Percentiles rank a stretch among this genome's conserved stretches.
Conservation (phyloP, 2,329 filamentous ascomycete species). For the Ophiostoma pallidulum region DNA sequence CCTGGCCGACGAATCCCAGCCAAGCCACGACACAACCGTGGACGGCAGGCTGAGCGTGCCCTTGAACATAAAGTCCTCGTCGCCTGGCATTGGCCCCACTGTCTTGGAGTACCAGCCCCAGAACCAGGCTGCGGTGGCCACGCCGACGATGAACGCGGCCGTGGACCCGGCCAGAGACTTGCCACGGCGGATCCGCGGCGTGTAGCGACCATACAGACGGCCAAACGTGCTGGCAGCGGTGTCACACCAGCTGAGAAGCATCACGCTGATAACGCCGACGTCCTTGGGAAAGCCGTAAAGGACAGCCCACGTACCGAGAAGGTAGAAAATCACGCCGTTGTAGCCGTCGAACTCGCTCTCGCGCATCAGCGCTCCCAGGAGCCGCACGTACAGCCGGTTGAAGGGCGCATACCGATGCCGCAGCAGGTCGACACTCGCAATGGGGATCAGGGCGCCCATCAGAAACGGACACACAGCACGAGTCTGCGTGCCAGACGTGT, state of each 20-base stretch:
- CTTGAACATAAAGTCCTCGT: slow-evolving; percentile 72
- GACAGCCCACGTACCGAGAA: slow-evolving; percentile 80
- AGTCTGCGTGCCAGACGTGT: slow-evolving; percentile 68
- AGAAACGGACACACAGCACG: slow-evolving; percentile 74
- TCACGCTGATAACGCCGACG: slow-evolving; percentile 75
- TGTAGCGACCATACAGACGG: slow-evolving; percentile 80
- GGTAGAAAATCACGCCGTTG: slow-evolving; percentile 96
- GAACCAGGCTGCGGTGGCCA: slow-evolving; percentile 74
- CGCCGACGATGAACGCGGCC: slow-evolving; percentile 73
- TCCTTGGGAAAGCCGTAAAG: slow-evolving; percentile 89
- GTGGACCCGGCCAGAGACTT: slow-evolving; percentile 87
- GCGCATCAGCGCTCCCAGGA: slow-evolving; percentile 85
- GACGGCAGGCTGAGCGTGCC: slow-evolving; percentile 64
- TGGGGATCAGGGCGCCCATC: slow-evolving; percentile 71
- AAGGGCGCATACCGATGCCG: slow-evolving; percentile 73
- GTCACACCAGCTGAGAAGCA: slow-evolving; percentile 95
- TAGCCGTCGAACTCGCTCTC: slow-evolving; percentile 90
- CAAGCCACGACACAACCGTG: slow-evolving; percentile 31
- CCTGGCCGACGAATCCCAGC: slow-evolving; percentile 31
- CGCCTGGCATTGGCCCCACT: slow-evolving; percentile 56
- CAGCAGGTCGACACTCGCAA: slow-evolving; percentile 70
- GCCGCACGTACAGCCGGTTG: slow-evolving; percentile 78
- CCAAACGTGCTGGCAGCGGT: slow-evolving; percentile 94
- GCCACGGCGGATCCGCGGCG: slow-evolving; percentile 70
- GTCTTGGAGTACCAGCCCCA: slow-evolving; percentile 77